Conservation (phyloP, 2,329 filamentous ascomycete genomes). For the Colletotrichum sp. region DNA sequence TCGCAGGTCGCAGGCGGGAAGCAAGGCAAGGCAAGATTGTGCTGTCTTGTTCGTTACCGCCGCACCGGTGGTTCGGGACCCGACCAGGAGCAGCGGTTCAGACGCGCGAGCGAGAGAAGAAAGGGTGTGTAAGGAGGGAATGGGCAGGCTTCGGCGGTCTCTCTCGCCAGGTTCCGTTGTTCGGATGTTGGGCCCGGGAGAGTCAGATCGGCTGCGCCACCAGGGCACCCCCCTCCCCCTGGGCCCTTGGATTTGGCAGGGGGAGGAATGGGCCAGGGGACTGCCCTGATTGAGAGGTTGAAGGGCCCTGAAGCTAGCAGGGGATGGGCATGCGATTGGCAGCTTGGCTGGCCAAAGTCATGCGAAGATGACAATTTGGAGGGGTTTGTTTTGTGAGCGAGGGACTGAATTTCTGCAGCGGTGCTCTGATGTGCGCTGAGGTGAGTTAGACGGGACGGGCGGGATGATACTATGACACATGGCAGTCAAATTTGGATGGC, state of each 20-base stretch:
- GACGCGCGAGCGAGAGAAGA: not conserved
- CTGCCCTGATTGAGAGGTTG: not conserved
- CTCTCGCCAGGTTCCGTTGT: not conserved
- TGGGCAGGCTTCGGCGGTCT: not conserved
- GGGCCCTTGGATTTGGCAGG: not conserved
- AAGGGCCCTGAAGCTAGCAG: slow-evolving; percentile 3
- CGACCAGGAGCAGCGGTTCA: not conserved
- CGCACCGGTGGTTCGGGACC: slow-evolving; percentile 14
- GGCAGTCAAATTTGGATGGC: not conserved
- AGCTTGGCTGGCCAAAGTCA: not conserved
- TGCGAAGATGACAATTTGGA: not conserved
- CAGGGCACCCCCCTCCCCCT: not conserved
- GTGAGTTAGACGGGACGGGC: not conserved
- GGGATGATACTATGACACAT: not conserved
- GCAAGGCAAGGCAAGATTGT: not conserved
- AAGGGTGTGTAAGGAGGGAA: not conserved
- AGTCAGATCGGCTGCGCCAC: slow-evolving; percentile 16
- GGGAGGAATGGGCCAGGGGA: not conserved
- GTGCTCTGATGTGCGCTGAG: not conserved
- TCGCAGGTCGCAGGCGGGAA: not conserved
- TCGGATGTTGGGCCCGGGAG: slow-evolving; percentile 16
- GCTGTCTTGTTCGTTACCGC: not conserved
- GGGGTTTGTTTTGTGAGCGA: not conserved
- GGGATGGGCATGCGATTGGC: not conserved
- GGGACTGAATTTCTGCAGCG: not conserved